A percentile compares a stretch with the other conserved stretches of the same genome.
Conservation (phyloP, 768 basidiomycete species). For the Auriscalpium vulgare region DNA sequence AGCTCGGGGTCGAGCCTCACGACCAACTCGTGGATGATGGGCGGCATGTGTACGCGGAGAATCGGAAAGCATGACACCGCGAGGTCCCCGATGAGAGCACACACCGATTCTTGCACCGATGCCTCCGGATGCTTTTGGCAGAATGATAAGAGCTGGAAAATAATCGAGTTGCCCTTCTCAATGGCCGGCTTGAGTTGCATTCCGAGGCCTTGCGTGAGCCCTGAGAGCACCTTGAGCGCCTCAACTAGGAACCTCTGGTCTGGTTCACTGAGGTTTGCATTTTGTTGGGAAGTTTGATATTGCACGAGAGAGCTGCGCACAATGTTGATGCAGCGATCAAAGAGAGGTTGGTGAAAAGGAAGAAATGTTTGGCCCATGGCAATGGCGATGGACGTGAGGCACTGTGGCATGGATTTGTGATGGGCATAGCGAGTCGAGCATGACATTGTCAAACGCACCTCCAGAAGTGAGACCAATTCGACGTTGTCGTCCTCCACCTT, state of each 20-base stretch:
- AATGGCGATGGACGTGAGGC: conserved; percentile 94
- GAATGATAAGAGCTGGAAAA: conserved; percentile 74
- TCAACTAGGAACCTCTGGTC: conserved; percentile 97
- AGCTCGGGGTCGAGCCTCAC: conserved; percentile 89
- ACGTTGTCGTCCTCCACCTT: conserved; percentile 86
- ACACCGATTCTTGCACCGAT: conserved; percentile 90
- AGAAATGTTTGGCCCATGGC: conserved; percentile 87
- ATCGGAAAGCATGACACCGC: conserved; percentile 92
- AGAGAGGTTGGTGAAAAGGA: conserved; percentile 85
- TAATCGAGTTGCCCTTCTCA: conserved; percentile 58
- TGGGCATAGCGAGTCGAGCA: too few species aligned
- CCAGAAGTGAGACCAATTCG: conserved; percentile 88
- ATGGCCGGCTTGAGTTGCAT: conserved; percentile 70
- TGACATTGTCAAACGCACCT: conserved; percentile 47
- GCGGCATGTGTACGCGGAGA: conserved; percentile 77
- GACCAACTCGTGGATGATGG: conserved; percentile 85
- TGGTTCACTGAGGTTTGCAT: conserved; percentile 88
- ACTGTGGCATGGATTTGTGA: conserved; percentile 59
- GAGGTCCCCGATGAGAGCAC: conserved; percentile 96
- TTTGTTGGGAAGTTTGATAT: conserved; percentile 83
- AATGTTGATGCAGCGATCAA: conserved; percentile 82
- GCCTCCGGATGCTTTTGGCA: conserved; percentile 96
- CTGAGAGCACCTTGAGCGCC: conserved; percentile 89
- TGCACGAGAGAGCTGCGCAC: conserved; percentile 76
- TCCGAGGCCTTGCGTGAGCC: conserved; percentile 90